These are phyloP conservation scores for Silene uniflora DNA, from an alignment of 148 eudicot genomes.

Conservation along the genomic window DNA sequence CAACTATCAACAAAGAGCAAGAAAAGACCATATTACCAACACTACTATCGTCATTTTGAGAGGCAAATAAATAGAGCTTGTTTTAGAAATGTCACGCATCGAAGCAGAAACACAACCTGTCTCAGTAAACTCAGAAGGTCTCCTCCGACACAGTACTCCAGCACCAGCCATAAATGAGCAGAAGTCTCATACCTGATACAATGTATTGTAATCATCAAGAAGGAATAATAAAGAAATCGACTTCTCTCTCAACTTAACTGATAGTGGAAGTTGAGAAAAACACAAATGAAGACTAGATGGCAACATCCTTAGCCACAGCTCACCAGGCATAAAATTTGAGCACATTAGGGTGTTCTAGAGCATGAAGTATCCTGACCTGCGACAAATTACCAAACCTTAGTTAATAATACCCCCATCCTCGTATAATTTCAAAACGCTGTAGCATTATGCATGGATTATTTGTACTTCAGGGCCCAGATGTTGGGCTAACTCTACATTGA, in stretches of 20 bases:
- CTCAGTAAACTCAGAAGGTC: conserved; percentile 75
- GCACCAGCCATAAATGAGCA: conserved; percentile 89
- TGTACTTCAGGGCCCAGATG: no score
- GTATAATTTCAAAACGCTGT: neutral
- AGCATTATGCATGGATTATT: no score
- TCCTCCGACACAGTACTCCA: conserved; percentile 98
- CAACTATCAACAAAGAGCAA: neutral
- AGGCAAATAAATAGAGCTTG: neutral
- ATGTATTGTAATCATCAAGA: conserved; percentile 7
- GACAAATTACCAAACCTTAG: neutral
- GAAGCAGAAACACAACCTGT: conserved; percentile 50
- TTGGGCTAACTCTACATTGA: no score
- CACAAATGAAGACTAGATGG: neutral
- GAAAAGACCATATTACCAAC: neutral
- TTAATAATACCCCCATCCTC: neutral
- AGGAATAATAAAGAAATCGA: neutral
- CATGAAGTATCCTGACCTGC: conserved; percentile 82
- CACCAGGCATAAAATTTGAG: conserved; percentile 86
- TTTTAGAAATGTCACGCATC: neutral
- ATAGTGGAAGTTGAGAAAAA: neutral
- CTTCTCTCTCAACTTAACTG: no score
- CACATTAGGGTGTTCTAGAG: conserved; percentile 75
- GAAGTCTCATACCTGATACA: conserved; percentile 82
- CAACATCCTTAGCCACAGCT: conserved; percentile 13
- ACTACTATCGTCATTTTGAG: neutral